Percentiles rank a stretch among this genome's conserved stretches.
phyloP scores from a whole-genome alignment of 2,329 filamentous ascomycete genomes.

The Immersiporthe knoxdaviesiana region DNA sequence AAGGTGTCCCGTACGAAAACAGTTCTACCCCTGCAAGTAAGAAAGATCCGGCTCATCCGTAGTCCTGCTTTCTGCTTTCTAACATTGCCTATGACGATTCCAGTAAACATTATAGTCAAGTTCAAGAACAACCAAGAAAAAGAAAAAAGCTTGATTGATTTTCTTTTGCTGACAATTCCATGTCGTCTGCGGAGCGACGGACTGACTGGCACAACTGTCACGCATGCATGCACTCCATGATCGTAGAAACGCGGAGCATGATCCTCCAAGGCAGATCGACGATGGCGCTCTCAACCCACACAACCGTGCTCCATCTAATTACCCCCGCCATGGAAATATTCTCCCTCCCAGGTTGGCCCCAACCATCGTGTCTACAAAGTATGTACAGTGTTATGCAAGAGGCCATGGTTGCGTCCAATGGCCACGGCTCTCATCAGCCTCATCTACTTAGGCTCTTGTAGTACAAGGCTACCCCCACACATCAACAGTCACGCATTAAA shows the following conservation, averaged over 20 bases:
- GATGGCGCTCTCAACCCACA: not conserved
- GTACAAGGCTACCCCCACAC: not conserved
- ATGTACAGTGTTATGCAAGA: not conserved
- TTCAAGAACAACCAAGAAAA: too few species aligned
- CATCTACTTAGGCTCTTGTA: not conserved
- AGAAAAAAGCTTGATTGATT: not conserved
- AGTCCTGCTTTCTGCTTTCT: not conserved
- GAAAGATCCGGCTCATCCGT: not conserved
- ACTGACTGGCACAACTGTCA: not conserved
- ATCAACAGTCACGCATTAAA: too few species aligned
- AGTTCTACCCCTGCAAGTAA: not conserved
- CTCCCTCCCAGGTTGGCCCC: not conserved
- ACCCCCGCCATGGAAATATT: not conserved
- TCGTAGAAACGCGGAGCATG: not conserved
- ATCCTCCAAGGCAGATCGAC: not conserved
- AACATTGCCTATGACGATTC: not conserved
- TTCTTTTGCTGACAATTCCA: not conserved
- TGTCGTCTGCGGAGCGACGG: not conserved
- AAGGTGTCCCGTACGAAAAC: not conserved
- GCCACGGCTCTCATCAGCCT: not conserved
- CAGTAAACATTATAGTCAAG: not conserved
- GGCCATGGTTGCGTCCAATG: not conserved
- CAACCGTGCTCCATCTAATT: not conserved
- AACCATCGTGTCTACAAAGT: not conserved
- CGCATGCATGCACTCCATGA: not conserved